These are phyloP conservation scores for Globisporangium recalcitrans DNA, from an alignment of 352 stramenopile species.

Conservation along the genomic window DNA sequence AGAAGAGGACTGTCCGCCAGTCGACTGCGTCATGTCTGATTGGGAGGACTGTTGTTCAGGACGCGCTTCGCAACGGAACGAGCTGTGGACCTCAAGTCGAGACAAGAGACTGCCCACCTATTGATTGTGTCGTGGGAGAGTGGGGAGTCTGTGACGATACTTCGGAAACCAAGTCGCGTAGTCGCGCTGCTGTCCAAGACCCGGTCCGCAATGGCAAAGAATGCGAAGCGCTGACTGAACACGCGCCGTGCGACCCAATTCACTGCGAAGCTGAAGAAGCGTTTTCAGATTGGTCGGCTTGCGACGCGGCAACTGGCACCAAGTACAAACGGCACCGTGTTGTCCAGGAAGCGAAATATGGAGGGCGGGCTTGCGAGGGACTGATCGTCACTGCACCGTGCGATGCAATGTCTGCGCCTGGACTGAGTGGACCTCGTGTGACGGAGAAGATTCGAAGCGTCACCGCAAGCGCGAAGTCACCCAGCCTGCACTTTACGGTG, in stretches of 20 bases:
- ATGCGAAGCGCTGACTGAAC: constrained; percentile 28
- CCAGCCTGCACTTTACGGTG: constrained; percentile 28
- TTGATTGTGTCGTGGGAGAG: constrained; percentile 37
- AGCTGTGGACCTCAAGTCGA: constrained; percentile 26
- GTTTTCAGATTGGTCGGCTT: constrained; percentile 42
- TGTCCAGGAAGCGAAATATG: constrained; percentile 28
- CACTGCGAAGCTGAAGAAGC: constrained; percentile 14
- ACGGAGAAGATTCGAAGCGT: constrained; percentile 40
- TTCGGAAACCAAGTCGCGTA: constrained; percentile 22
- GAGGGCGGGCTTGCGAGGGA: constrained; percentile 22
- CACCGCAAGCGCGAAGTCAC: constrained; percentile 31
- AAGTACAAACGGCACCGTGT: constrained; percentile 34
- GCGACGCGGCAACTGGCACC: constrained; percentile 28
- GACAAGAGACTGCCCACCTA: constrained; percentile 28
- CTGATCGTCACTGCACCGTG: constrained; percentile 31
- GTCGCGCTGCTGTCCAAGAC: constrained; percentile 19
- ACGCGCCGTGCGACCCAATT: constrained; percentile 18
- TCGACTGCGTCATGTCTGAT: constrained; percentile 32
- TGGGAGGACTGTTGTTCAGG: constrained; percentile 49
- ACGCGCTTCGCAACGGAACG: constrained; percentile 31
- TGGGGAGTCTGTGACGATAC: constrained; percentile 30
- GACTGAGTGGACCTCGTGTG: constrained; percentile 45
- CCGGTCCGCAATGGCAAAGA: constrained; percentile 25
- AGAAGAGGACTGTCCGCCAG: constrained; percentile 30
- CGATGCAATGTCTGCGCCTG: constrained; percentile 43